Conservation (phyloP, 176 grass and related monocot genomes). For the Cenchrus fungigraminus region DNA sequence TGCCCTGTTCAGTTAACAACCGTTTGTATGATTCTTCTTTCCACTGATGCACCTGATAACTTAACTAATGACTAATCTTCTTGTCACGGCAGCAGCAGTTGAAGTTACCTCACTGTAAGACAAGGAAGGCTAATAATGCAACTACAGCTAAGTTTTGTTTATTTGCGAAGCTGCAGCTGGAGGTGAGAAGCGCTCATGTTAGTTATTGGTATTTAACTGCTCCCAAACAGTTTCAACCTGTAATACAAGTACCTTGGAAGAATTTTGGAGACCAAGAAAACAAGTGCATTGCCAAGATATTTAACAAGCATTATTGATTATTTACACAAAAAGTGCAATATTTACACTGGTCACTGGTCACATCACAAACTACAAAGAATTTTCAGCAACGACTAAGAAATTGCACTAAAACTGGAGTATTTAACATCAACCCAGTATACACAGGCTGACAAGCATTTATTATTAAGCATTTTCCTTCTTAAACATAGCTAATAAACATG, state of each 20-base stretch:
- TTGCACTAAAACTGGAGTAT: neutral
- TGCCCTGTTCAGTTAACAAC: too few relatives aligned
- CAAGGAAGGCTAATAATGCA: conserved; percentile 1
- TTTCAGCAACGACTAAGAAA: conserved; percentile 26
- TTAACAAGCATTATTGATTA: conserved; percentile 35
- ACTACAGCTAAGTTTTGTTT: neutral
- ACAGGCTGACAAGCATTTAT: conserved; percentile 56
- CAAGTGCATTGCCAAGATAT: neutral
- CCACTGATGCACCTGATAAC: too few relatives aligned
- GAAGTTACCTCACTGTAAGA: neutral
- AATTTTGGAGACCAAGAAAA: conserved; percentile 4
- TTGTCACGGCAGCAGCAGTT: conserved; percentile 7
- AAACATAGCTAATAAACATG: conserved; percentile 46
- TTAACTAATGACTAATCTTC: neutral
- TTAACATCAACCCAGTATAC: conserved; percentile 37
- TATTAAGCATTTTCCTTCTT: conserved; percentile 24
- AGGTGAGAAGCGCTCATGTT: conserved; percentile 4
- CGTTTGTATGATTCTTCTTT: neutral
- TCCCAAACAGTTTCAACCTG: neutral
- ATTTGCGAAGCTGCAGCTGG: conserved; percentile 3
- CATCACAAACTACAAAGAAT: conserved; percentile 47
- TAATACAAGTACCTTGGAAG: neutral
- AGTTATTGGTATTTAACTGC: neutral
- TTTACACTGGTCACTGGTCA: conserved; percentile 53
- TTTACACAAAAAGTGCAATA: conserved; percentile 38